Conservation (phyloP, 73 alveolate genomes). For the Paramecium sexaurelia region DNA sequence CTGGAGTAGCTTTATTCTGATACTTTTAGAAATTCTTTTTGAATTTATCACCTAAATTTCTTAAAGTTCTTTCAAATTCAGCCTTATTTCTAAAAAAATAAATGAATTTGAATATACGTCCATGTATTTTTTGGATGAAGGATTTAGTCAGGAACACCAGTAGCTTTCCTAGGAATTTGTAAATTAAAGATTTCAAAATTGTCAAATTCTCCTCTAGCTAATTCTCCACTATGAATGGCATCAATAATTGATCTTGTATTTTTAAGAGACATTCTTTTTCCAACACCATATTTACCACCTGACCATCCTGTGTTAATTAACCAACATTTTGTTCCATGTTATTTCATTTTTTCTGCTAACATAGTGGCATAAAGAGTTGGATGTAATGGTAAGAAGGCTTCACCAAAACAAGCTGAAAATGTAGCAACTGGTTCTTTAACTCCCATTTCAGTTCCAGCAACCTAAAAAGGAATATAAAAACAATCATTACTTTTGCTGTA, state of each 20-base stretch:
- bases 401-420: slow-evolving; percentile 98
- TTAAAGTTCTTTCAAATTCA: slow-evolving; percentile 44
- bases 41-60: slow-evolving; percentile 48
- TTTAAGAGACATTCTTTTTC: slow-evolving; percentile 90
- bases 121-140: slow-evolving; percentile 82
- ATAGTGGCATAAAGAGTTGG: slow-evolving; percentile 92
- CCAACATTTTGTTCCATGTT: slow-evolving; percentile 91
- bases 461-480: slow-evolving; percentile 32
- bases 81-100: neutral
- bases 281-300: slow-evolving; percentile 95
- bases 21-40: slow-evolving; percentile 52
- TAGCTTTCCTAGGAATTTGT: slow-evolving; percentile 81
- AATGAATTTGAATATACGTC: slow-evolving; percentile 2
- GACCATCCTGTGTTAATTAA: slow-evolving; percentile 97
- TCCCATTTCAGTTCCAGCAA: slow-evolving; percentile 97
- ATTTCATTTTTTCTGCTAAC: slow-evolving; percentile 90
- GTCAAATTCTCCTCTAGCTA: slow-evolving; percentile 78
- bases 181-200: slow-evolving; percentile 78
- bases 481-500: slow-evolving; percentile 81
- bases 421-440: slow-evolving; percentile 92
- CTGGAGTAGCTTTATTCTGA: slow-evolving; percentile 49
- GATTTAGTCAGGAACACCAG: slow-evolving; percentile 85
- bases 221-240: slow-evolving; percentile 89
- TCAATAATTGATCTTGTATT: slow-evolving; percentile 92
- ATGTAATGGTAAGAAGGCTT: slow-evolving; percentile 95